Base-by-base conservation (phyloP, 139 green algal genomes). In the Monoraphidium neglectum region DNA sequence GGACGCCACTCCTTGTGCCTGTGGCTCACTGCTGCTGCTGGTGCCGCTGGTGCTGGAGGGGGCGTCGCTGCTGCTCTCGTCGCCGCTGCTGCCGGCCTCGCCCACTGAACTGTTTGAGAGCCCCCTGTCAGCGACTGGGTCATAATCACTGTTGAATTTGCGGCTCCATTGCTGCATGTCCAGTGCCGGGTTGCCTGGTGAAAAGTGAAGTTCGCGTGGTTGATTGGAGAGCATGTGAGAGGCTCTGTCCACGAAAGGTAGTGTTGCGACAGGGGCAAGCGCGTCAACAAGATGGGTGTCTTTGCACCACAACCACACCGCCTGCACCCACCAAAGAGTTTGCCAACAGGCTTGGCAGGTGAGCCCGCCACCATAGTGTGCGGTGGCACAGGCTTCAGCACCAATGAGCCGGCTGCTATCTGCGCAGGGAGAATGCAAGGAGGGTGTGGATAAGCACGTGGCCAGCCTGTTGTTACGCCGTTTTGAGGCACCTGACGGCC, bases 281-380 rank as follows among this genome's bases (percentile, higher is more conserved):
- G n/a, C n/a, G n/a, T n/a, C n/a, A n/a, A n/a, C n/a, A n/a, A n/a
- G n/a, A n/a, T n/a, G n/a, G n/a, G n/a, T n/a, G n/a, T n/a, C n/a
- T n/a, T n/a, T n/a, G n/a, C n/a, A n/a, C n/a, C n/a, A n/a, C n/a
- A n/a, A n/a, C n/a, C n/a, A n/a, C n/a, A n/a, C n/a, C n/a, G n/a
- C n/a, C 63, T 15, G 21, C 26, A 5, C 61, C 43, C 73, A 79
- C 73, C 73, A 49, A 54, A 69, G 0, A 98, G 86, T 3, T 73
- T 87, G 35, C 94, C 94, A 23, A 97, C 85, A 5, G 86, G 78
- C 70, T 94, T 94, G 2, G 94, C 94, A 1, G 94, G 94, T 0
- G 86, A 94, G 0, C 94, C 94, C 3, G 94, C 94, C 28, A 98
- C 93, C 88, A 97, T 92, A 0, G 86, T 94, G 67, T 86, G 84